Conservation (phyloP, 1,284 basidiomycete genomes). For the Irpex sp. region DNA sequence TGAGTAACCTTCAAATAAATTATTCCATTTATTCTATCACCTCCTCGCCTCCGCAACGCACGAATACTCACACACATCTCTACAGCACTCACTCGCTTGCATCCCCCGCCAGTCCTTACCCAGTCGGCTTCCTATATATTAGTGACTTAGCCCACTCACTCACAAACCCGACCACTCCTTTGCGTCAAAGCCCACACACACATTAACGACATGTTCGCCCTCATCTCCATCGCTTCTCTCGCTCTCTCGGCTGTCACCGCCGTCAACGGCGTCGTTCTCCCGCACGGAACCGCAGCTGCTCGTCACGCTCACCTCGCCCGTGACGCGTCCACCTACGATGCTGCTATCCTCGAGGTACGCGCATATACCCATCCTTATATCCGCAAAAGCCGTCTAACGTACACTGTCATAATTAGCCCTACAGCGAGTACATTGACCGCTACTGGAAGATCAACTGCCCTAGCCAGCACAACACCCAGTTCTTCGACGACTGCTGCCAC, state of each 20-base stretch:
- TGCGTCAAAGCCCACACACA: constrained; percentile 18
- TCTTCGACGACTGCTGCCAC: constrained; percentile 63
- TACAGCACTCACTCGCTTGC: constrained; percentile 25
- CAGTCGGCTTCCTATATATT: constrained; percentile 12
- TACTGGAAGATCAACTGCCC: constrained; percentile 58
- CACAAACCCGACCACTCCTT: constrained; percentile 19
- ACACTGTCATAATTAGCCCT: constrained; percentile 33
- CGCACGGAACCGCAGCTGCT: constrained; percentile 29
- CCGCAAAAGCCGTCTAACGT: not conserved
- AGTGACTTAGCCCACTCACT: not conserved
- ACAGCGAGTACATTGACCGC: constrained; percentile 62
- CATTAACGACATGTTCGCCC: constrained; percentile 38
- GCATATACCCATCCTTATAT: not conserved
- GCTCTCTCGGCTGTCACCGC: constrained; percentile 43
- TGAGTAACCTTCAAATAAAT: constrained; percentile 12
- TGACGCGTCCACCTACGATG: constrained; percentile 37
- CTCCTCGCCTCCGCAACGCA: constrained; percentile 8
- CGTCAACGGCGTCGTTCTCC: constrained; percentile 44
- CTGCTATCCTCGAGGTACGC: constrained; percentile 31
- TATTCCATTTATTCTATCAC: not conserved
- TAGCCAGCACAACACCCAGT: constrained; percentile 58
- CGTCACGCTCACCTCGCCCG: constrained; percentile 20
- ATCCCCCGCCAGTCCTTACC: constrained; percentile 18
- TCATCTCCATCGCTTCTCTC: constrained; percentile 44
- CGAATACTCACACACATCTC: constrained; percentile 5